phyloP scores from a whole-genome alignment of 169 alveolate species.

The Plasmodium sp. region DNA sequence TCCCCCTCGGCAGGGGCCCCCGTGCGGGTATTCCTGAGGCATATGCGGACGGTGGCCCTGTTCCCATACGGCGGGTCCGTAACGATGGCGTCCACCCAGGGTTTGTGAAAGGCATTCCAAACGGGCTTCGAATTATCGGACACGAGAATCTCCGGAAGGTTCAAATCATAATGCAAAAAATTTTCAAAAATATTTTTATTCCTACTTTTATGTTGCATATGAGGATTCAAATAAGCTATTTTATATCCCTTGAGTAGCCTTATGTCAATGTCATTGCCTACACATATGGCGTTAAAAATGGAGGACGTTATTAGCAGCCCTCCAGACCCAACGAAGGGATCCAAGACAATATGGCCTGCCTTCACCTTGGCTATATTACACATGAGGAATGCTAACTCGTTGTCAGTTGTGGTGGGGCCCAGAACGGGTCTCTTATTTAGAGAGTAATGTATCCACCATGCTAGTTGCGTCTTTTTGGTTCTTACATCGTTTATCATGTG shows the following conservation, averaged over 20 bases:
- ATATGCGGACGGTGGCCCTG: constrained; percentile 66
- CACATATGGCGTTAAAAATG: constrained; percentile 91
- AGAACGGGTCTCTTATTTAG: constrained; percentile 94
- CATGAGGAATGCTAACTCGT: constrained; percentile 97
- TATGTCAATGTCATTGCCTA: constrained; percentile 97
- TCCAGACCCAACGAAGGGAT: constrained; percentile 99
- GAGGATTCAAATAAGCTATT: constrained; percentile 86
- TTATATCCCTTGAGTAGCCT: constrained; percentile 91
- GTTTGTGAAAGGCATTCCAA: constrained; percentile 79
- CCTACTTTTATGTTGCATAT: constrained; percentile 72
- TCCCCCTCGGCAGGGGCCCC: not conserved
- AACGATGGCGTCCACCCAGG: constrained; percentile 95
- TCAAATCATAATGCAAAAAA: constrained; percentile 76
- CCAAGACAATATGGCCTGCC: constrained; percentile 85
- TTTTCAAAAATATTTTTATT: constrained; percentile 76
- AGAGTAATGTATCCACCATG: constrained; percentile 91
- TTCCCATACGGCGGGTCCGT: constrained; percentile 99
- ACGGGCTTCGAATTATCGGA: constrained; percentile 67
- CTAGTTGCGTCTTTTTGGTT: constrained; percentile 11
- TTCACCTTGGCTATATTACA: constrained; percentile 87
- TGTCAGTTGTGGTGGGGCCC: constrained; percentile 99
- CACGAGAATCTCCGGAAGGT: constrained; percentile 78
- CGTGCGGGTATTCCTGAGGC: not conserved
- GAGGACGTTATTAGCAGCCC: constrained; percentile 94
- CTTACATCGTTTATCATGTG: not conserved